Evolutionary conservation across 2,329 filamentous ascomycete genomes (phyloP).

Genomic region (Aureobasidium mangrovei): DNA sequence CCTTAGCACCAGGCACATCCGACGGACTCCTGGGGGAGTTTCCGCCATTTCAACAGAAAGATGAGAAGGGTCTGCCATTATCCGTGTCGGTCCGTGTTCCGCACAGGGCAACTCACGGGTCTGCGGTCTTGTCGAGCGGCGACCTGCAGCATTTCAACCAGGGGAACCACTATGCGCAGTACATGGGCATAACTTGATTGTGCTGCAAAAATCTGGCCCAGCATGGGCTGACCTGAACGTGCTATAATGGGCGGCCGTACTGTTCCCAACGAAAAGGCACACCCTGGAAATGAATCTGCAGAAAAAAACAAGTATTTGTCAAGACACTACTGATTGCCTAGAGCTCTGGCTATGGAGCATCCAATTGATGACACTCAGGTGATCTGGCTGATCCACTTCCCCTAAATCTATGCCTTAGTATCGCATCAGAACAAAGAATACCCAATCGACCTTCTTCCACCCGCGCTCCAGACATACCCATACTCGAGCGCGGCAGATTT

Average conservation of each 20-base stretch:
- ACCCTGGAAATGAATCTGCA: neutral
- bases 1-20: slow-evolving; percentile 4
- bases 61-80: neutral
- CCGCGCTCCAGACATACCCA: neutral
- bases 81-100: slow-evolving; percentile 5
- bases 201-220: slow-evolving; percentile 3
- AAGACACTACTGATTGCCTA: neutral
- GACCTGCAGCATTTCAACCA: slow-evolving; percentile 11
- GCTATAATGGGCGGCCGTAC: neutral
- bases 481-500: neutral
- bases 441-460: slow-evolving; percentile 11
- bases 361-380: neutral
- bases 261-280: neutral
- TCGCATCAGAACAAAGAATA: neutral
- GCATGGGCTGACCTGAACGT: slow-evolving; percentile 8
- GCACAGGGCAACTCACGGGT: slow-evolving; percentile 3
- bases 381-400: neutral
- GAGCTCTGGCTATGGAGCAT: neutral
- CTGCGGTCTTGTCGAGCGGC: neutral
- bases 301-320: neutral
- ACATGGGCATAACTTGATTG: slow-evolving; percentile 10
- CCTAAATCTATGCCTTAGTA: neutral
- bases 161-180: neutral
- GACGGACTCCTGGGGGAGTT: neutral
- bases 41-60: neutral